Percentiles rank a stretch among this genome's conserved stretches.
These are phyloP conservation scores for Graphilbum sp. DNA, from an alignment of 2,329 filamentous ascomycete species.

Conservation along the genomic window DNA sequence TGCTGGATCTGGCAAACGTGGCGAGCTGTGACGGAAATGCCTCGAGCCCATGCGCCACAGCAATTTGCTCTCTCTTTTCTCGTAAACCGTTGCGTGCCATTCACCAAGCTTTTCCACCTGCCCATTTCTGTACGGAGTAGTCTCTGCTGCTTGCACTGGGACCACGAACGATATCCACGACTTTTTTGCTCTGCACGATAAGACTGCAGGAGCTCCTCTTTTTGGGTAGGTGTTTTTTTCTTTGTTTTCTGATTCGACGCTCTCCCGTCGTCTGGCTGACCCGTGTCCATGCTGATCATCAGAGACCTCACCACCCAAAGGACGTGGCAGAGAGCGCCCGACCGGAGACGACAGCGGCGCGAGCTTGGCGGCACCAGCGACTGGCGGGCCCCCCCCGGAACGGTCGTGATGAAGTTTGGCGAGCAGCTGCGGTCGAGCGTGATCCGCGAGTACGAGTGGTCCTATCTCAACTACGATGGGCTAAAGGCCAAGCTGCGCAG, in stretches of 20 bases:
- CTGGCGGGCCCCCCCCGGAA: constrained; percentile 29
- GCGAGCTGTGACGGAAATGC: not conserved
- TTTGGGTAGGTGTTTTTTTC: too few relatives aligned
- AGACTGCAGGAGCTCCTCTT: too few relatives aligned
- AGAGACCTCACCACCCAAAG: constrained; percentile 29
- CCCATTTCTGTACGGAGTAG: too few relatives aligned
- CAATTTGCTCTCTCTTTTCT: too few relatives aligned
- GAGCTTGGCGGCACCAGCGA: constrained; percentile 2
- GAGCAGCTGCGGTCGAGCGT: constrained; percentile 91
- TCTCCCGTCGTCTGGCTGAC: too few relatives aligned
- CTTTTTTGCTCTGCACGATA: too few relatives aligned
- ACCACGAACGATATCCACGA: too few relatives aligned
- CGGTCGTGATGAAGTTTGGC: constrained; percentile 68
- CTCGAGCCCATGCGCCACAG: not conserved
- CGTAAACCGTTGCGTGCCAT: too few relatives aligned
- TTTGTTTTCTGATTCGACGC: too few relatives aligned
- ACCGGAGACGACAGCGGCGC: constrained; percentile 3
- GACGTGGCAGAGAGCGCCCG: constrained; percentile 23
- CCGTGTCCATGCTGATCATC: constrained; percentile 36
- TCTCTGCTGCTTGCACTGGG: too few relatives aligned
- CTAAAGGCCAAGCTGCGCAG: constrained; percentile 77
- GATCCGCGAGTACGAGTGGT: constrained; percentile 94
- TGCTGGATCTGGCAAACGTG: not conserved
- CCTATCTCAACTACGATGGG: constrained; percentile 96
- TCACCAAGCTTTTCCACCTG: too few relatives aligned